These are phyloP conservation scores for Maudiozyma bulderi DNA, from an alignment of 805 yeast genomes.

Conservation along the genomic window DNA sequence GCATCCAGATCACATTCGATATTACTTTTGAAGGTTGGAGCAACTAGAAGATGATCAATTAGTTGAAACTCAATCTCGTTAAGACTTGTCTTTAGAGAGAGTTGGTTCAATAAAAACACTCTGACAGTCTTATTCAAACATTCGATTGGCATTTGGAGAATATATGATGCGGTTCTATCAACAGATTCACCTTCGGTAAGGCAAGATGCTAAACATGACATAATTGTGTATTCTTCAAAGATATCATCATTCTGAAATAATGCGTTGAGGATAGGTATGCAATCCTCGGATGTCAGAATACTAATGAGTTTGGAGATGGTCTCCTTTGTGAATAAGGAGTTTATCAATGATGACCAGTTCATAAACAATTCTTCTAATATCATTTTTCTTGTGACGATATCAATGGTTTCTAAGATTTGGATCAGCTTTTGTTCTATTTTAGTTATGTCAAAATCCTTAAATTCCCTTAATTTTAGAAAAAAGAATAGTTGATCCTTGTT, in stretches of 20 bases:
- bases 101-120: conserved; percentile 20
- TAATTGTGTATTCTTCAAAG: conserved; percentile 40
- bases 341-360: conserved; percentile 49
- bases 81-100: conserved; percentile 9
- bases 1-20: conserved; percentile 37
- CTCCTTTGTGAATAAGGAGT: conserved; percentile 27
- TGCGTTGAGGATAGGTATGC: conserved; percentile 10
- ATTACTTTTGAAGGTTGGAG: conserved; percentile 46
- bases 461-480: conserved; percentile 43
- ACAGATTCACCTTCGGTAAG: conserved; percentile 10
- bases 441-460: conserved; percentile 26
- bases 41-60: conserved; percentile 34
- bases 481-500: conserved; percentile 26
- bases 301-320: conserved; percentile 26
- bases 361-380: conserved; percentile 27
- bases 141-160: conserved; percentile 38
- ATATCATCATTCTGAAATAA: conserved; percentile 32
- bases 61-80: conserved; percentile 9
- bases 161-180: conserved; percentile 1
- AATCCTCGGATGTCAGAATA: conserved; percentile 21
- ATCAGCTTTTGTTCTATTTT: conserved; percentile 18
- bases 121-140: conserved; percentile 34
- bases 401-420: conserved; percentile 11
- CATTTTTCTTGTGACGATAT: conserved; percentile 1
- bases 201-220: conserved; percentile 21